A percentile compares a stretch with the other conserved stretches of the same genome.
These are phyloP conservation scores for Solanum chilense DNA, from an alignment of 257 asterid genomes.

Conservation along the genomic window DNA sequence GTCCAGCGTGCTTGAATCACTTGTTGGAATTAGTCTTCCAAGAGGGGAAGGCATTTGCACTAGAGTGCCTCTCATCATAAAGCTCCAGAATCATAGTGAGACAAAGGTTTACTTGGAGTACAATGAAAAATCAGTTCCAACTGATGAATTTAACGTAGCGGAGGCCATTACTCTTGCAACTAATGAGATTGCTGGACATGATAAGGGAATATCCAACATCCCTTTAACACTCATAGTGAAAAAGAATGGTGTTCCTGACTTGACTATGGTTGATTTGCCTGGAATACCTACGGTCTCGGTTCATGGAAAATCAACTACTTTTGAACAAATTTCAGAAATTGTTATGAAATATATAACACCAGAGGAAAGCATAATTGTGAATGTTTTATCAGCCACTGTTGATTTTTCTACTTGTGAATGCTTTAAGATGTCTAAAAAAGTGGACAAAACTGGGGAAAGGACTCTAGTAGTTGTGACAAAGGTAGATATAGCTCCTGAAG, in stretches of 20 bases:
- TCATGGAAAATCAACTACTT: conserved; percentile 22
- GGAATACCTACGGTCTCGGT: conserved; percentile 31
- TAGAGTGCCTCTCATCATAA: neutral
- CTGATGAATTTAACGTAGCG: neutral
- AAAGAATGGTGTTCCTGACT: conserved; percentile 28
- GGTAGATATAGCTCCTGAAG: conserved; percentile 19
- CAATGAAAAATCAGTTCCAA: neutral
- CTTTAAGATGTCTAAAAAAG: conserved; percentile 18
- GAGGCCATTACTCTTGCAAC: conserved; percentile 12
- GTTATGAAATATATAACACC: conserved; percentile 20
- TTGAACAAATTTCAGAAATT: conserved; percentile 15
- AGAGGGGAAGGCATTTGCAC: neutral
- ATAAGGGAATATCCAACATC: conserved; percentile 17
- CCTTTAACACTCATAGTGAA: conserved; percentile 23
- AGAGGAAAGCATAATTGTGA: conserved; percentile 21
- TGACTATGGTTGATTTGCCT: conserved; percentile 32
- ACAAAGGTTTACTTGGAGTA: neutral
- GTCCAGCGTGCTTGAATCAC: conserved; percentile 37
- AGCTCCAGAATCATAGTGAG: neutral
- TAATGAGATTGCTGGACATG: conserved; percentile 18
- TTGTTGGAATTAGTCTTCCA: neutral
- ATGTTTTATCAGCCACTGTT: conserved; percentile 17
- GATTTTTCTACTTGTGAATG: conserved; percentile 27
- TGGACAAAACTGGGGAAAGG: conserved; percentile 16
- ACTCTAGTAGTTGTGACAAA: conserved; percentile 22